Base-by-base conservation (phyloP, 1,139 yeast genomes). In the Magnusiomyces paraingens region DNA sequence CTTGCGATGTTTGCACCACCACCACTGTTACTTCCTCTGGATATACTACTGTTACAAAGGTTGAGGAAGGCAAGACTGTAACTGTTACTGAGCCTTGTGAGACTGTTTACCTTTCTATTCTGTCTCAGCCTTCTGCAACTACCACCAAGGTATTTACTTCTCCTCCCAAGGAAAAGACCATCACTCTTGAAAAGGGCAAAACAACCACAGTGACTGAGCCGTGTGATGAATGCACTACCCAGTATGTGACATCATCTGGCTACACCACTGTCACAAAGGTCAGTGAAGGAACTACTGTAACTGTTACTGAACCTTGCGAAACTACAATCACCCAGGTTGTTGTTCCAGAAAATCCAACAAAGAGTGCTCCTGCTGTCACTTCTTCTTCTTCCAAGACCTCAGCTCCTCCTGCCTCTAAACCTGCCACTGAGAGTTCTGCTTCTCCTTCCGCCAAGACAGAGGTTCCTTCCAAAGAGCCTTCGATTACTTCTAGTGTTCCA, bases 51-150 rank as follows among this genome's bases (percentile, higher is more conserved):
- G 20, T 15, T 11, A 41, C 44, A 3, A 18, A 11, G 15, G 17
- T 20, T n/a, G 41, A 38, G 41, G 20, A 18, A 12, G 46, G 32
- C 22, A 11, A 14, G 20, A 42, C 46, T 42, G 46, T 42, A 4
- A 41, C 44, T 15, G 44, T 41, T 8, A 41, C 44, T 12, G 44
- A 41, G 22, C 44, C 44, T 5, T 41, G 44, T n/a, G 44, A 26
- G 32, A 26, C 32, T 8, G 32, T 26, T 26, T 26, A 26, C 32
- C 8, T 26, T 4, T 26, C 32, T 26, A 26, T 26, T 26, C 4
- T 26, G 4, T 26, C 32, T 26, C 4, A 8, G 32, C 32, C 32
- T 10, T 38, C 41, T 3, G 17, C 41, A 3, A 15, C 18, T 38
- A 15, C 15, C 15, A 38, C 41, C 15, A n/a, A 14, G 15, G 41